Evolutionary conservation across 1,284 basidiomycete species (phyloP), one percentile per base, ranked within the genome.

Genomic region (Austroboletus niveus): DNA sequence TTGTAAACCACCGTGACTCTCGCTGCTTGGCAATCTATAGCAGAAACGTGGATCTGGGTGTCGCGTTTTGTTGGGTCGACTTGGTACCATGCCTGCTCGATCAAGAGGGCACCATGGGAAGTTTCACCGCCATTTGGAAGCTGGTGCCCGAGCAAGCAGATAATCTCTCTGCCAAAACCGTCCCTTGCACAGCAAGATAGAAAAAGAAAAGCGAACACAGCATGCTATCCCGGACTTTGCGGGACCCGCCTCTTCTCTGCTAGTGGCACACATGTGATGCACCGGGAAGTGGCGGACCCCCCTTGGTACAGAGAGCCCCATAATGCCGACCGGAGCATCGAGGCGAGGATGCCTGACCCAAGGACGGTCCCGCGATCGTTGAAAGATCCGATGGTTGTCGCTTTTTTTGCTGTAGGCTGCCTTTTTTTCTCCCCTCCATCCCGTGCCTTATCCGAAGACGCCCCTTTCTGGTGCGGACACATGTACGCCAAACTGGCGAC

Each of bases 201-300:
- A 40, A 47, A 43, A 30, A 42, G 42, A 30, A 35, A n/a, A 35
- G 34, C 27, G 8, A 41, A 7, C 22, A 41, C 41, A 45, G 48
- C 41, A 59, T 61, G 60, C 49, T 36, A 59, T 61, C 63, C 61
- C 63, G 62, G 59, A 54, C 60, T 67, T 67, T 62, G 56, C 56
- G 62, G 65, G 35, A 42, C 47, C 51, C 32, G 20, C 14, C 49
- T 35, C 27, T 34, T 42, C 36, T 46, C 40, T 17, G 34, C 24
- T 29, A 29, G 7, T 30, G 4, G 27, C 12, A 14, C 22, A 30
- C 39, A 17, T 51, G 41, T 61, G 43, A 52, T 54, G 36, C 2
- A n/a, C 38, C 59, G 62, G 63, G 45, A 57, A 62, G 29, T 54
- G 45, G 54, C 61, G 59, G 51, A 27, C 20, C 12, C 58, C 9